Evolutionary conservation across 352 stramenopile species (phyloP), one percentile per base, ranked within the genome.

Genomic region (Phytophthora pini): DNA sequence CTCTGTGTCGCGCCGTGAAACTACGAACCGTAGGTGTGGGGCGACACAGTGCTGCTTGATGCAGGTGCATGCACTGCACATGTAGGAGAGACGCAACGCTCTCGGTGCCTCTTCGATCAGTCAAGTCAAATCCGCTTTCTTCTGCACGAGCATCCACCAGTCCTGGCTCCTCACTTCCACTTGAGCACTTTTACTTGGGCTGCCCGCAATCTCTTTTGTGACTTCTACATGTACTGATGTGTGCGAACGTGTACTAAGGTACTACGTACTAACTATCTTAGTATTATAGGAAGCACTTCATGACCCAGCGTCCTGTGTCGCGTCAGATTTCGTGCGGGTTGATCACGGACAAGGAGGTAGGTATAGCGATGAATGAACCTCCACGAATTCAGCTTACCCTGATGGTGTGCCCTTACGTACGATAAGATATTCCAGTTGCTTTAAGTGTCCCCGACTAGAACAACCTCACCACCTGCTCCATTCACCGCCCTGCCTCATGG

Each of bases 401-500:
- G 12, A 7, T 44, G 24, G 24, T 39, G 32, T 61, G 22, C 17
- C 31, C 26, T n/a, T 43, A 53, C 17, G 54, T 17, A 34, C 12
- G 41, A 53, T 53, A 53, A 56, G 45, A 26, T 44, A 43, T 49
- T 41, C 22, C 47, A 43, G 29, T 41, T 54, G 24, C 3, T 9
- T 24, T 26, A 51, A 26, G 4, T 49, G 24, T 2, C n/a, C 24
- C 22, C 41, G 43, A 39, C 43, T 39, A 47, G 31, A 40, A 29
- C 15, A 7, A 44, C 17, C 17, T 20, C 17, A 20, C 9, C 53
- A 51, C 34, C 6, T 61, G 53, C 40, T 31, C 24, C 31, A 36
- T 36, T 36, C 8, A 36, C 31, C 3, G 56, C 36, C 53, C 61
- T 69, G 61, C 61, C 53, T 69, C 61, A 64, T 59, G 61, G 46